Evolutionary conservation across 2,329 filamentous ascomycete species (phyloP).

Genomic region (Arthrobotrys musiformis): DNA sequence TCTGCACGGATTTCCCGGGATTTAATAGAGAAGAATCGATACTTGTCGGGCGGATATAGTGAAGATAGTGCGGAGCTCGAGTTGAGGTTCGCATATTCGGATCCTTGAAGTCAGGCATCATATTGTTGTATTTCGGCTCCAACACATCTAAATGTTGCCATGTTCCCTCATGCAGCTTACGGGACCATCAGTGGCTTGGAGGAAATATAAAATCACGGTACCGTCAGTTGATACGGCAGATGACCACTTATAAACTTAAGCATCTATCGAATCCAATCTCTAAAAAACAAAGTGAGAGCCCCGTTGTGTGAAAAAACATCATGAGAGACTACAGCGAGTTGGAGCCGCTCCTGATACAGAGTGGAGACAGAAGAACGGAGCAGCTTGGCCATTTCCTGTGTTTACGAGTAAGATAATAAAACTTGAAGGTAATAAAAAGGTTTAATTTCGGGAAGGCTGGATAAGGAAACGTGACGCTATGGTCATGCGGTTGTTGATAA

Average conservation of each 20-base stretch:
- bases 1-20: background rate
- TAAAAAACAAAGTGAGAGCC: background rate
- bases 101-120: background rate
- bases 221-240: background rate
- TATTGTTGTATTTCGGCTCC: background rate
- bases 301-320: background rate
- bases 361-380: background rate
- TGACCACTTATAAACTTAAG: background rate
- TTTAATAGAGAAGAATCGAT: background rate
- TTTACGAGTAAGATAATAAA: background rate
- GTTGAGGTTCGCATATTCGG: no score
- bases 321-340: background rate
- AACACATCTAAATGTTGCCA: no score
- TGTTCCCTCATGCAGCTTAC: no score
- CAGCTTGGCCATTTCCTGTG: background rate
- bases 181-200: background rate
- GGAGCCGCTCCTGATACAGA: background rate
- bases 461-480: constrained; percentile 26
- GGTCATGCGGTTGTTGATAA: constrained; percentile 38
- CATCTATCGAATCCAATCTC: background rate
- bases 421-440: constrained; percentile 7
- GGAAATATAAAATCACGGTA: background rate
- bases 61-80: background rate
- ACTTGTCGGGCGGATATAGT: no score
- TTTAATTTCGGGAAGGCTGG: constrained; percentile 23